Base-by-base conservation (phyloP, 331 rosid genomes). In the Quercus phellos region DNA sequence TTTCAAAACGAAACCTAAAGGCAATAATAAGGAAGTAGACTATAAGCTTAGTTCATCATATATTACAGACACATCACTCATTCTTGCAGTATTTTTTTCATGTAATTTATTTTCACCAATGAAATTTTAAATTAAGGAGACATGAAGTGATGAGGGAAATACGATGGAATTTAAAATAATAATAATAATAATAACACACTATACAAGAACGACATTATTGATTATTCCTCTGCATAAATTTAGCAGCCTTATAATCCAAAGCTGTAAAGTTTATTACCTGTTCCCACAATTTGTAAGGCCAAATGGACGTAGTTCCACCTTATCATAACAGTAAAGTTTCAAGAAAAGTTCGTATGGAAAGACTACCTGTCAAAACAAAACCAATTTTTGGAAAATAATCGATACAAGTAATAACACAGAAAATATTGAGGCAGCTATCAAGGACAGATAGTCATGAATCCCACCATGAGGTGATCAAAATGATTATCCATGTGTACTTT, bases 261-360 rank as follows among this genome's bases (percentile, higher is more conserved):
- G 77, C 68, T 43, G 43, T 51, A 79, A 77, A 27, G 79, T 72
- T 72, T 78, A 51, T 79, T 84, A 92, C 97, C 96, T 92, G 89
- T 92, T 92, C 63, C 97, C 97, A 80, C 92, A 89, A 82, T 92
- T 92, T 74, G 82, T 77, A 46, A 92, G 93, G 82, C 97, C 97
- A 77, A 92, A 92, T 51, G 96, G 96, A 61, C 50, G 74, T 67
- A 89, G 85, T 59, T 87, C 85, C 87, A 82, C 79, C 85, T 82
- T 86, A 83, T 92, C 85, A 80, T 73, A 59, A 73, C 89, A 83
- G 84, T 90, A 92, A 55, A 92, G 91, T 53, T 90, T 86, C 80
- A 60, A 72, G 55, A 90, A 92, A 71, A 87, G 81, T 53, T 90
- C 90, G 69, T 89, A 92, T 16, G 96, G 92, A 82, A 92, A 90